Percentiles rank a stretch among this genome's conserved stretches.
These are phyloP conservation scores for Aspergillus phoenicis DNA, from an alignment of 2,329 filamentous ascomycete genomes.

Conservation along the genomic window DNA sequence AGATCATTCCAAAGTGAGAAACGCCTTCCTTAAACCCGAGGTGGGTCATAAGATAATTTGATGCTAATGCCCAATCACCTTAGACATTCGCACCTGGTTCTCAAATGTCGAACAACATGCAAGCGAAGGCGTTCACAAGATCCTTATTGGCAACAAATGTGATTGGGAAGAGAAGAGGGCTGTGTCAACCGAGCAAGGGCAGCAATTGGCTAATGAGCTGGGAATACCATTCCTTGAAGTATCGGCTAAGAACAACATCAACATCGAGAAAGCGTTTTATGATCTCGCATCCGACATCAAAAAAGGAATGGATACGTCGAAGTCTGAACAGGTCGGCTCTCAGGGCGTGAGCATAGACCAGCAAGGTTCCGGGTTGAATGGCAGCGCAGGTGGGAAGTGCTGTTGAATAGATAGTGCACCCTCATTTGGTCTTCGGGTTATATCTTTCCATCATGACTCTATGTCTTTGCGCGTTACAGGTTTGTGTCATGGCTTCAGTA, in stretches of 20 bases:
- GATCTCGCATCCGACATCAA: slow-evolving; percentile 95
- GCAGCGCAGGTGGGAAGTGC: slow-evolving; percentile 68
- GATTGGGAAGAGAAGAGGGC: slow-evolving; percentile 99
- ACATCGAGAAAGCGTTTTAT: slow-evolving; percentile 99
- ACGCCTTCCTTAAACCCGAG: neutral
- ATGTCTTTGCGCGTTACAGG: neutral
- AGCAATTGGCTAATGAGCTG: slow-evolving; percentile 90
- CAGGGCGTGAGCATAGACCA: slow-evolving; percentile 71
- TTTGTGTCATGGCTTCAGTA: slow-evolving; percentile 1
- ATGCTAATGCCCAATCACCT: slow-evolving; percentile 14
- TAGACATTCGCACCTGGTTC: slow-evolving; percentile 99
- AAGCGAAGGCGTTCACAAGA: slow-evolving; percentile 98
- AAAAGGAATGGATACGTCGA: slow-evolving; percentile 92
- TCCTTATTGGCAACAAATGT: slow-evolving; percentile 99
- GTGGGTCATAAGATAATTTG: neutral
- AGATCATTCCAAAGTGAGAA: slow-evolving; percentile 88
- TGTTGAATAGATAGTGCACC: slow-evolving; percentile 57
- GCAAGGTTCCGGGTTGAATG: slow-evolving; percentile 54
- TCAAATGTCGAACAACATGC: slow-evolving; percentile 98
- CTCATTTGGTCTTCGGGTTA: slow-evolving; percentile 19
- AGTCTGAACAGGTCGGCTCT: slow-evolving; percentile 66
- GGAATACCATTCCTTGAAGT: slow-evolving; percentile 98
- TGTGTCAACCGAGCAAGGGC: slow-evolving; percentile 88
- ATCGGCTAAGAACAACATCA: slow-evolving; percentile 98
- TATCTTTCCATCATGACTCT: slow-evolving; percentile 14